phyloP scores from a whole-genome alignment of 148 eudicot species.

The Chenopodium suecicum region DNA sequence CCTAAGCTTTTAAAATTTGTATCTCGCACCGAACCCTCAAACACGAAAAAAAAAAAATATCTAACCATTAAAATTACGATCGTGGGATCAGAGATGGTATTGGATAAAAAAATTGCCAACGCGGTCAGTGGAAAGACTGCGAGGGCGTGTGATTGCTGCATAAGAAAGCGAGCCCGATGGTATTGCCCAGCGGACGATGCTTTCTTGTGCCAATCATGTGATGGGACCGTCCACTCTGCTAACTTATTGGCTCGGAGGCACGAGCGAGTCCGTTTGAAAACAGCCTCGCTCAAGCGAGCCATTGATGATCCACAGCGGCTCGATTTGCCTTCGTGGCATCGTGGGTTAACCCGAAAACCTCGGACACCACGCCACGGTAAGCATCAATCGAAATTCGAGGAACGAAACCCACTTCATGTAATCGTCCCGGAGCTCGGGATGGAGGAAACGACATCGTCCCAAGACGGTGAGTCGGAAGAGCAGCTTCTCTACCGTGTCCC shows the following conservation, averaged over 20 bases:
- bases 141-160: slow-evolving; percentile 73
- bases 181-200: slow-evolving; percentile 84
- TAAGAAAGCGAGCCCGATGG: slow-evolving; percentile 68
- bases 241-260: slow-evolving; percentile 75
- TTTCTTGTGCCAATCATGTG: slow-evolving; percentile 77
- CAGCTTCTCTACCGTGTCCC: slow-evolving; percentile 81
- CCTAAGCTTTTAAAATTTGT: background rate
- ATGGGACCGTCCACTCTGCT: slow-evolving; percentile 67
- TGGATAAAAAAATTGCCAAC: slow-evolving; percentile 44
- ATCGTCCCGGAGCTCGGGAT: slow-evolving; percentile 62
- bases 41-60: background rate
- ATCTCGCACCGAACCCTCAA: background rate
- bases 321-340: slow-evolving; percentile 60
- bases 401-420: slow-evolving; percentile 28
- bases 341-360: slow-evolving; percentile 55
- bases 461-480: slow-evolving; percentile 56
- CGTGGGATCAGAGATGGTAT: slow-evolving; percentile 25
- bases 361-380: slow-evolving; percentile 71
- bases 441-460: slow-evolving; percentile 43
- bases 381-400: slow-evolving; percentile 21
- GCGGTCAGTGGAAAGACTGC: slow-evolving; percentile 74
- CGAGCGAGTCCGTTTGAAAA: slow-evolving; percentile 72
- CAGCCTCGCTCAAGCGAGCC: slow-evolving; percentile 40
- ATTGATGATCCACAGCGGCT: background rate
- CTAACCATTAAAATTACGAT: too few relatives aligned